These are phyloP conservation scores for Tetracentron sinense DNA, from an alignment of 164 flowering plant genomes.

Conservation along the genomic window DNA sequence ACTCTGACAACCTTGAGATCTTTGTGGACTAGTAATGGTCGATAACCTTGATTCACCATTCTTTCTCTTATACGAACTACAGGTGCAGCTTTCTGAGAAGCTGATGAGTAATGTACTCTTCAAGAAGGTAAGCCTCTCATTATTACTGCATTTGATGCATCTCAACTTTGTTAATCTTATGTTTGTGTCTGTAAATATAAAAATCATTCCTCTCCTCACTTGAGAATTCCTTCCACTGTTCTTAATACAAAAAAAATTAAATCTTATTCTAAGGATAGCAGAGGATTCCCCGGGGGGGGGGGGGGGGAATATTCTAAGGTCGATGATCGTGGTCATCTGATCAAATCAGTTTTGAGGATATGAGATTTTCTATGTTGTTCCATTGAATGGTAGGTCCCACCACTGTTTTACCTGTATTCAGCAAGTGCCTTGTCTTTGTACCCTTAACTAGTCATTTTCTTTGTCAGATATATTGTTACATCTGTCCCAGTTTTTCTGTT, in stretches of 20 bases:
- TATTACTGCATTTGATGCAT: not conserved
- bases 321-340: no score
- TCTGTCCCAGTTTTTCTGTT: not conserved
- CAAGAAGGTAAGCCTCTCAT: conserved; percentile 60
- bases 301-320: no score
- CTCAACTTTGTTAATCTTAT: not conserved
- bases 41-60: not conserved
- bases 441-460: not conserved
- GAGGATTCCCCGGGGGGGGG: no score
- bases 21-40: not conserved
- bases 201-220: not conserved
- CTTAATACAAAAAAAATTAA: no score
- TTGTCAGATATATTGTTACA: not conserved
- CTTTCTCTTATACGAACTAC: conserved; percentile 2
- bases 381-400: not conserved
- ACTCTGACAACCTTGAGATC: not conserved
- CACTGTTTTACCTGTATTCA: not conserved
- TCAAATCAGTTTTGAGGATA: no score
- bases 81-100: conserved; percentile 96
- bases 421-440: not conserved
- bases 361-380: no score
- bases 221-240: not conserved
- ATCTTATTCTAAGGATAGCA: no score
- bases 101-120: conserved; percentile 92
- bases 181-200: not conserved